Evolutionary conservation across 2,329 filamentous ascomycete genomes (phyloP), one percentile per base, ranked within the genome.

Genomic region (Penicillium hordei): DNA sequence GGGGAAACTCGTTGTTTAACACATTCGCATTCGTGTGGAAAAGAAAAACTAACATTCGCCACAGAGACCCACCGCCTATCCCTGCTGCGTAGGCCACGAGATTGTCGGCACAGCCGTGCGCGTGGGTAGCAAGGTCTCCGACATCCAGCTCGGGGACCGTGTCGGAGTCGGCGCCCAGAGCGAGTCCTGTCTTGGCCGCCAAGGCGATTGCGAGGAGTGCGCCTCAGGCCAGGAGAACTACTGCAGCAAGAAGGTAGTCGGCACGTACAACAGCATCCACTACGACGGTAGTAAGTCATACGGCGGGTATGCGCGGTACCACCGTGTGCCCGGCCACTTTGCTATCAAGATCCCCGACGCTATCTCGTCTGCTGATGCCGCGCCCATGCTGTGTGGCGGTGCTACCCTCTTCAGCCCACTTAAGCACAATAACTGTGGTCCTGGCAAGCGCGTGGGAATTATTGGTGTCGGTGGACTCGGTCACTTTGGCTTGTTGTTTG

Each of bases 331-430:
- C 2, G 76, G 74, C 6, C 82, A 83, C 65, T 92, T 90, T 64
- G 81, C 81, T 0, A 72, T 86, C 66, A 83, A 79, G 72, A 85
- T 87, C 58, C 84, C 84, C 0, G 79, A 82, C 36, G 70, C 58
- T 0, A 68, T 87, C 29, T 60, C 75, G 4, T 80, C 77, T 43
- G 79, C 78, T 21, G 76, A 80, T 31, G 84, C 83, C 0, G 84
- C 89, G 0, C 89, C 90, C 0, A 89, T 94, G 81, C 80, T 94
- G 48, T 94, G 90, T 66, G 90, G 87, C 12, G 90, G 91, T 17
- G 82, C 93, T 51, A 94, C 91, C 0, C 82, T 88, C 0, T 94
- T 85, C 71, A 83, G 82, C 2, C 90, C 90, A 0, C 76, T 94
- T 4, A 84, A 83, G 58, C 81, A 87, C 27, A 86, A 89, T 39